Evolutionary conservation across 1,284 basidiomycete species (phyloP), one percentile per base, ranked within the genome.

Genomic region (Termitomyces sp.): DNA sequence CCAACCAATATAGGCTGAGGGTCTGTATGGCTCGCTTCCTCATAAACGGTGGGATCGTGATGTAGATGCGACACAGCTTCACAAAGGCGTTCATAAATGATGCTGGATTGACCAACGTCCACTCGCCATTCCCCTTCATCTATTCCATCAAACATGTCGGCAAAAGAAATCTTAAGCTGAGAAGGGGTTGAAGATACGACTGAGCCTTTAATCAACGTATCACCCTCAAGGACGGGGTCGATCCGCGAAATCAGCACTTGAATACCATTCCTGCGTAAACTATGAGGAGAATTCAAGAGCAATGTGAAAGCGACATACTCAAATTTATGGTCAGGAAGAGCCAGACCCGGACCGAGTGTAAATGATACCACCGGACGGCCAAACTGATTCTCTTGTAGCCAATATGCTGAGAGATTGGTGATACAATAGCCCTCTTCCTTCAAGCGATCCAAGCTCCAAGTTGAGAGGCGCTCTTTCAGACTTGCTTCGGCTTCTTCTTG

Each of bases 71-170:
- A 65, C 19, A 95, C 78, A 4, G 93, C 92, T 1, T 76, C 69
- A 17, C 81, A 76, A 80, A 92, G 92, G 43, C 88, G 80, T 41
- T 84, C 75, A 58, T 82, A 85, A 8, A 84, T 77, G 51, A 89
- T 78, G 61, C 86, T 84, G 38, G 82, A 84, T 33, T 74, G 74
- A 1, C 85, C 88, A 2, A 92, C 68, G 64, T 95, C 92, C 40
- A 95, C 66, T 66, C 90, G 75, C 90, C 90, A 92, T 28, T 64
- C 53, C 1, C 75, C 75, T 4, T 76, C 72, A 31, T 70, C 69
- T 50, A 81, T 63, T 21, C 12, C 43, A 13, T 80, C 77, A 45
- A 82, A 77, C n/a, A 69, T 65, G 24, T 81, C 71, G 1, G 76
- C 69, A 55, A 91, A 90, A 3, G 76, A 71, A 7, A 92, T 66